phyloP scores from a whole-genome alignment of 306 rosid species.

The Hippophae rhamnoides region DNA sequence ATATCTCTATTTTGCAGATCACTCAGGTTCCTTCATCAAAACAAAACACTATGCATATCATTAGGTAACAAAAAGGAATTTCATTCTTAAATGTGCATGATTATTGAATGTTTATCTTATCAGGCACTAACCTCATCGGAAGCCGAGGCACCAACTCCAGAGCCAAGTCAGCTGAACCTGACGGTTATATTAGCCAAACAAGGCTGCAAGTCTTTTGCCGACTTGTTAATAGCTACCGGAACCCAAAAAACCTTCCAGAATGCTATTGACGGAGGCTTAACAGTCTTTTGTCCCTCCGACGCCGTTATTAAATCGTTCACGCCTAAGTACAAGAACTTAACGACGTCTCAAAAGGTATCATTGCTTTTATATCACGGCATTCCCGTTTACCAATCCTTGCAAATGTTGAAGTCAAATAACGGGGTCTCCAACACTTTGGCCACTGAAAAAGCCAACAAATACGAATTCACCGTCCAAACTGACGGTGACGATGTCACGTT shows the following conservation, averaged over 20 bases:
- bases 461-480: constrained; percentile 66
- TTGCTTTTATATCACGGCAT: constrained; percentile 59
- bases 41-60: too few relatives aligned
- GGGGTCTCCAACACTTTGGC: constrained; percentile 83
- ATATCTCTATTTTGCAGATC: constrained; percentile 68
- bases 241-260: constrained; percentile 46
- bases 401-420: constrained; percentile 63
- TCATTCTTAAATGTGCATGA: neutral
- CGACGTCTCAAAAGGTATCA: constrained; percentile 45
- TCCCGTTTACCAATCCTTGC: constrained; percentile 65
- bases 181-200: constrained; percentile 58
- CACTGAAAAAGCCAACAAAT: constrained; percentile 62
- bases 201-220: constrained; percentile 81
- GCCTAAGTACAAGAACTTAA: constrained; percentile 65
- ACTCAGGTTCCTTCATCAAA: constrained; percentile 30
- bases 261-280: constrained; percentile 64
- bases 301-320: constrained; percentile 36
- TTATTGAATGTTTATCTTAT: neutral
- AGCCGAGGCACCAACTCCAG: constrained; percentile 80
- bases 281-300: constrained; percentile 88
- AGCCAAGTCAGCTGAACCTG: constrained; percentile 50
- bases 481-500: constrained; percentile 72
- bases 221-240: constrained; percentile 40
- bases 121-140: constrained; percentile 68
- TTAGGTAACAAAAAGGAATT: neutral